Base-by-base conservation (phyloP, 2,329 filamentous ascomycete species). In the Cladophialophora yegresii region DNA sequence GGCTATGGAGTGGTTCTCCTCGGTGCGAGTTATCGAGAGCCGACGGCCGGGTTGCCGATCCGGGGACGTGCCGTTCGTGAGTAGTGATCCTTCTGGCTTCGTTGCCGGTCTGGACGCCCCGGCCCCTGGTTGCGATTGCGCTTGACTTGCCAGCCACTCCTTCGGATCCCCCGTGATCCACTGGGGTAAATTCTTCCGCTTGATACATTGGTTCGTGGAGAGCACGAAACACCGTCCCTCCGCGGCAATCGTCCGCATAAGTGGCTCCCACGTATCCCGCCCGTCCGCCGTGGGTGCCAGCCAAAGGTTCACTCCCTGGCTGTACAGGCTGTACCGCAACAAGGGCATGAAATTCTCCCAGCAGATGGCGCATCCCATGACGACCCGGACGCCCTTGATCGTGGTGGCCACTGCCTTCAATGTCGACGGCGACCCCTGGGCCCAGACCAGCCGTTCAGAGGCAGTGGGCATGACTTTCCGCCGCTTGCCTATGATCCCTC, bases 301-400 rank as follows among this genome's bases (percentile, higher is more conserved):
- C 77, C 93, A 97, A 12, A 97, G 79, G 75, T 96, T 96, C 72
- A 97, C 87, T 73, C 96, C 96, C 76, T 97, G 93, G 2, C 86
- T 84, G 76, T 97, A 98, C 43, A 97, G 82, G 16, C 87, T 84
- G 74, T 96, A 90, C 20, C 93, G 85, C 7, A 97, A 81, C 20
- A 97, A 80, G 0, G 93, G 93, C 92, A 96, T 97, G 79, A 93
- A 96, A 76, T 91, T 96, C 77, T 98, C 93, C 93, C 93, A 97
- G 81, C 93, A 96, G 70, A 98, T 96, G 3, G 92, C 93, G 2
- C 90, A 87, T 0, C 89, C 93, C 65, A 97, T 84, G 62, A 91
- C 93, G 65, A 97, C 78, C 68, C 86, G 87, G 2, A 92, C 85
- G 56, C 91, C 92, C 66, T 89, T 88, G 75, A 97, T 92, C 26